phyloP scores from a whole-genome alignment of 2,329 filamentous ascomycete genomes.

The Fusarium sacchari region DNA sequence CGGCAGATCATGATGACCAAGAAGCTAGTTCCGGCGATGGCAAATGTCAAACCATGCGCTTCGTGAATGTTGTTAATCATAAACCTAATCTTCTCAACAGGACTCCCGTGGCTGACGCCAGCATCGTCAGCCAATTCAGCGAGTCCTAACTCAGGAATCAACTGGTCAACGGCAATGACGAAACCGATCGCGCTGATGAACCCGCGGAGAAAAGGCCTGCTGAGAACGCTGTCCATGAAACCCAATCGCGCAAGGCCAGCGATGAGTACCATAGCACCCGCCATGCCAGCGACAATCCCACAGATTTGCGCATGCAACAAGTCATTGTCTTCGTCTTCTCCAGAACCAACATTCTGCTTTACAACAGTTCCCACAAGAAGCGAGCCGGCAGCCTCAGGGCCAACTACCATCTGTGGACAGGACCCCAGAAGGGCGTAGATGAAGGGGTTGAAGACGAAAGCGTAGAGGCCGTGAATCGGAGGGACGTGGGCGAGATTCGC shows the following conservation, averaged over 20 bases:
- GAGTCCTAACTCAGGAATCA: conserved; percentile 90
- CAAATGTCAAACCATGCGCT: conserved; percentile 78
- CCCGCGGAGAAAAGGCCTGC: conserved; percentile 88
- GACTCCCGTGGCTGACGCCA: conserved; percentile 84
- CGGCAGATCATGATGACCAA: conserved; percentile 88
- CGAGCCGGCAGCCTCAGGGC: conserved; percentile 93
- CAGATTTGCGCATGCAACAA: conserved; percentile 81
- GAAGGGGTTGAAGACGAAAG: conserved; percentile 91
- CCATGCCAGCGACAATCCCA: conserved; percentile 87
- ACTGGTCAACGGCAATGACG: conserved; percentile 94
- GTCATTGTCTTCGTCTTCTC: conserved; percentile 71
- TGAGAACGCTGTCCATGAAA: conserved; percentile 94
- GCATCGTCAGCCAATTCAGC: conserved; percentile 69
- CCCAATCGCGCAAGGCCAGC: conserved; percentile 87
- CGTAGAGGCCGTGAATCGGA: conserved; percentile 92
- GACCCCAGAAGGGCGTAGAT: conserved; percentile 92
- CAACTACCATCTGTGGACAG: conserved; percentile 92
- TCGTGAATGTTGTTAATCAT: conserved; percentile 73
- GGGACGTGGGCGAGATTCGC: conserved; percentile 93
- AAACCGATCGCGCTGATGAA: conserved; percentile 98
- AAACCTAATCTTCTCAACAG: conserved; percentile 85
- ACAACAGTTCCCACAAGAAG: conserved; percentile 90
- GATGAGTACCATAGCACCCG: conserved; percentile 87
- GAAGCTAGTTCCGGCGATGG: conserved; percentile 83
- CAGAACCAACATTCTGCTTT: conserved; percentile 77